Evolutionary conservation across 768 basidiomycete species (phyloP).

Genomic region (Kwoniella europaea): DNA sequence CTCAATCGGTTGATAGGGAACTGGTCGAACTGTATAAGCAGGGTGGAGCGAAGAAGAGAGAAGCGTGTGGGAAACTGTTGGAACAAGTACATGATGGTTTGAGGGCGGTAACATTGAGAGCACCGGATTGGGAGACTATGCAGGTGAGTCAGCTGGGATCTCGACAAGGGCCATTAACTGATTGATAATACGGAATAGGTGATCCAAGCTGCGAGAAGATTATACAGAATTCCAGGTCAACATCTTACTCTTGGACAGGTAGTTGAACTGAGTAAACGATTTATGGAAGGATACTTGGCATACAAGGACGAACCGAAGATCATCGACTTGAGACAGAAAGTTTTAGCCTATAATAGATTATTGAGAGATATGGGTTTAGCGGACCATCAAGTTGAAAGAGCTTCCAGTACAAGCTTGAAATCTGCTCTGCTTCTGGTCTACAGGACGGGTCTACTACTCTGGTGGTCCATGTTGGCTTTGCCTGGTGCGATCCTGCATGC

Average conservation of each 20-base stretch:
- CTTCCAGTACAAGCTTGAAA: constrained; percentile 78
- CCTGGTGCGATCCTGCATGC: constrained; percentile 90
- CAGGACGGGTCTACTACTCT: constrained; percentile 72
- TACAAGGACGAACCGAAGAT: constrained; percentile 92
- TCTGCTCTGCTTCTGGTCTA: constrained; percentile 81
- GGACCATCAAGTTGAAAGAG: constrained; percentile 93
- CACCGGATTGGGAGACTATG: constrained; percentile 95
- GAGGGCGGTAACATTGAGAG: constrained; percentile 93
- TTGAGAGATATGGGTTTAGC: constrained; percentile 87
- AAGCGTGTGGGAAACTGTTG: constrained; percentile 85
- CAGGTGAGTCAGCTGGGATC: too few species aligned
- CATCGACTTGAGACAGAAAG: constrained; percentile 75
- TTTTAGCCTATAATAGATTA: constrained; percentile 86
- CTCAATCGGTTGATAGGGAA: constrained; percentile 88
- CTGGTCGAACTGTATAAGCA: constrained; percentile 86
- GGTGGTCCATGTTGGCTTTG: constrained; percentile 83
- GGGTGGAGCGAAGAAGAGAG: constrained; percentile 84
- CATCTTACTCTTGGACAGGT: constrained; percentile 93
- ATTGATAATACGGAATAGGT: too few species aligned
- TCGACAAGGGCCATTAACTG: too few species aligned
- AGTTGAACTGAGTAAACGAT: constrained; percentile 88
- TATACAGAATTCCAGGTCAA: constrained; percentile 93
- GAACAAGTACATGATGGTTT: constrained; percentile 89
- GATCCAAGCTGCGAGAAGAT: constrained; percentile 89
- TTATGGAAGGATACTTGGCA: constrained; percentile 88